These are phyloP conservation scores for Kickxella alabastrina DNA, from an alignment of 192 early-diverging fungal species.

Conservation along the genomic window DNA sequence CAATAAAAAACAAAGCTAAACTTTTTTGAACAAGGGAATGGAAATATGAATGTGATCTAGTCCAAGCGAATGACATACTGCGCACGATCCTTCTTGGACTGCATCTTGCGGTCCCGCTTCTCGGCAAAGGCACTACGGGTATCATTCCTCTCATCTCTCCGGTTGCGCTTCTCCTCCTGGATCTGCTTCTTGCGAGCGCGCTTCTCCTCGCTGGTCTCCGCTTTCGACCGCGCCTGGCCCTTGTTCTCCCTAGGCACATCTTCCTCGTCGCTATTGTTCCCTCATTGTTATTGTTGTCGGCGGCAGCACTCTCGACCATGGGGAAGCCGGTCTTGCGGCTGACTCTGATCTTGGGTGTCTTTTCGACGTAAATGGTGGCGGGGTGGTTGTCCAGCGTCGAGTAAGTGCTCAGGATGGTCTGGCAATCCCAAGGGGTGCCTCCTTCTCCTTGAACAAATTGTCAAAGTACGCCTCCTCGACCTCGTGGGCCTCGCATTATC, in stretches of 20 bases:
- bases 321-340: conserved; percentile 73
- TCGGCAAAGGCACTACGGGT: conserved; percentile 35
- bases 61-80: conserved; percentile 38
- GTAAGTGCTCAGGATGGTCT: conserved; percentile 86
- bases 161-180: conserved; percentile 67
- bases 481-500: conserved; percentile 17
- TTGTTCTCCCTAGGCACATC: conserved; percentile 52
- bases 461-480: conserved; percentile 51
- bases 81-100: conserved; percentile 48
- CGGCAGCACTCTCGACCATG: conserved; percentile 43
- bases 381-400: conserved; percentile 95
- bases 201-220: conserved; percentile 93
- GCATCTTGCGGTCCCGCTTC: conserved; percentile 40
- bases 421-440: conserved; percentile 79
- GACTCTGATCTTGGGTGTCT: conserved; percentile 60
- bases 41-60: no score
- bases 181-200: conserved; percentile 80
- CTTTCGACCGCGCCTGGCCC: conserved; percentile 67
- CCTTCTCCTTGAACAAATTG: conserved; percentile 57
- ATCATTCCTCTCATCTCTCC: conserved; percentile 48
- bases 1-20: no score
- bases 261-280: conserved; percentile 10
- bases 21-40: no score
- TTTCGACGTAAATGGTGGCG: conserved; percentile 67
- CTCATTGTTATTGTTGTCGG: conserved; percentile 18